phyloP scores from a whole-genome alignment of 225 moss, liverwort and hornwort genomes.

The Asterella californica region DNA sequence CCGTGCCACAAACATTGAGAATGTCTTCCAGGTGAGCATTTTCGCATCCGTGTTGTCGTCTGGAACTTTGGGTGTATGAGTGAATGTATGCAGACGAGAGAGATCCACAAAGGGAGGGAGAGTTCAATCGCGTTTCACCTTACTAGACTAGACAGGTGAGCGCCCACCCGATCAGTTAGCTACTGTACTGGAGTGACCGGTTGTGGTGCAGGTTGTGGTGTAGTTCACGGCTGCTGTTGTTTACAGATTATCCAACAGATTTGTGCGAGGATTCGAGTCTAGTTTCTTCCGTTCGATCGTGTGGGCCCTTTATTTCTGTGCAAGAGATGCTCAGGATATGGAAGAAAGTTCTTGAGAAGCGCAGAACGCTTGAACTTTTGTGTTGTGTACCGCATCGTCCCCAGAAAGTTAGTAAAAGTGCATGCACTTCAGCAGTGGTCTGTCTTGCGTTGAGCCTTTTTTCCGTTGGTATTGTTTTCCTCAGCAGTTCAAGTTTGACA shows the following conservation, averaged over 20 bases:
- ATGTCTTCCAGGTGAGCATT: no score
- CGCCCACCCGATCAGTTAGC: background rate
- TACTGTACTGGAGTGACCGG: background rate
- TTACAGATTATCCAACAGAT: background rate
- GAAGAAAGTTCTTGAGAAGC: background rate
- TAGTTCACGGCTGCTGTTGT: background rate
- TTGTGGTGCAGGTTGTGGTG: background rate
- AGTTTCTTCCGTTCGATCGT: background rate
- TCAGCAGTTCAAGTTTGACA: no score
- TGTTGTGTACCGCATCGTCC: background rate
- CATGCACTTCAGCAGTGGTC: background rate
- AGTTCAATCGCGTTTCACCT: background rate
- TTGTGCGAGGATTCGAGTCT: background rate
- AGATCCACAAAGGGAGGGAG: background rate
- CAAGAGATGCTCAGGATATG: background rate
- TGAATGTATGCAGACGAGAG: background rate
- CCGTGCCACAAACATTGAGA: no score
- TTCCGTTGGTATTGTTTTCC: background rate
- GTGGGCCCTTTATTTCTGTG: background rate
- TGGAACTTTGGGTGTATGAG: background rate
- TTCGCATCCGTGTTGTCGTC: background rate
- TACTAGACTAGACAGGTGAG: background rate
- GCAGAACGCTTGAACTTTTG: background rate
- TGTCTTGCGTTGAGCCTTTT: background rate
- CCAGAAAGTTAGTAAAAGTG: background rate